phyloP scores from a whole-genome alignment of 2,329 filamentous ascomycete genomes.

The Chaetomium strumarium region DNA sequence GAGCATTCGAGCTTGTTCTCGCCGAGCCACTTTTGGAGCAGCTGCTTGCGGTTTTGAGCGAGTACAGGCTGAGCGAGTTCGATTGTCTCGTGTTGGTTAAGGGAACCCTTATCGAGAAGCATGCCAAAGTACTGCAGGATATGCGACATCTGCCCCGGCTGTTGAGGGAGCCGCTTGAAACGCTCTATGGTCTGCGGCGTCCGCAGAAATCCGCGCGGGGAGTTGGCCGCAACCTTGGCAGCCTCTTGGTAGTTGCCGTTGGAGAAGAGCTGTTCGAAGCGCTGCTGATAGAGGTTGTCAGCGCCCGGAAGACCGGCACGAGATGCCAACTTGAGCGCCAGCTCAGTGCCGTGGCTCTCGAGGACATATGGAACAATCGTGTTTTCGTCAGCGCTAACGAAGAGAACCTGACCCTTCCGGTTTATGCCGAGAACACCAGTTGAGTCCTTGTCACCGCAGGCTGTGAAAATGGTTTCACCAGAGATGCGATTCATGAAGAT shows the following conservation, averaged over 20 bases:
- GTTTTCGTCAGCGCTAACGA: conserved; percentile 86
- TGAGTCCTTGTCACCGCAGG: conserved; percentile 74
- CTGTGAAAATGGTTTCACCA: conserved; percentile 98
- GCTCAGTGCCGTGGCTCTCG: conserved; percentile 89
- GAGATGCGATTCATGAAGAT: conserved; percentile 99
- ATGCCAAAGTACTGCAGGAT: conserved; percentile 98
- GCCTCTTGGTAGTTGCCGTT: conserved; percentile 79
- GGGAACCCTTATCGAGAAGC: conserved; percentile 86
- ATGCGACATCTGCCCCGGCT: conserved; percentile 81
- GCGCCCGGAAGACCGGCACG: conserved; percentile 90
- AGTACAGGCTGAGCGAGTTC: conserved; percentile 91
- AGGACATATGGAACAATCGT: conserved; percentile 91
- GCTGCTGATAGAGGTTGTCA: conserved; percentile 84
- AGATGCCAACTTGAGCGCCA: conserved; percentile 94
- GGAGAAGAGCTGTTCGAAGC: conserved; percentile 83
- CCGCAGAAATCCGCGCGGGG: conserved; percentile 88
- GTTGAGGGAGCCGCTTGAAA: conserved; percentile 80
- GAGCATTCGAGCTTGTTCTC: conserved; percentile 95
- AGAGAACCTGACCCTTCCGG: conserved; percentile 92
- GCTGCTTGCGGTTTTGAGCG: conserved; percentile 86
- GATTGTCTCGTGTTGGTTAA: conserved; percentile 90
- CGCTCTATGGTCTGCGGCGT: conserved; percentile 93
- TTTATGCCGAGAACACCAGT: conserved; percentile 92
- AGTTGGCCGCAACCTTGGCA: conserved; percentile 94
- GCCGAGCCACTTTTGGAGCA: conserved; percentile 96